Conservation (phyloP, 208 protist genomes). For the Trypanosoma theileri region DNA sequence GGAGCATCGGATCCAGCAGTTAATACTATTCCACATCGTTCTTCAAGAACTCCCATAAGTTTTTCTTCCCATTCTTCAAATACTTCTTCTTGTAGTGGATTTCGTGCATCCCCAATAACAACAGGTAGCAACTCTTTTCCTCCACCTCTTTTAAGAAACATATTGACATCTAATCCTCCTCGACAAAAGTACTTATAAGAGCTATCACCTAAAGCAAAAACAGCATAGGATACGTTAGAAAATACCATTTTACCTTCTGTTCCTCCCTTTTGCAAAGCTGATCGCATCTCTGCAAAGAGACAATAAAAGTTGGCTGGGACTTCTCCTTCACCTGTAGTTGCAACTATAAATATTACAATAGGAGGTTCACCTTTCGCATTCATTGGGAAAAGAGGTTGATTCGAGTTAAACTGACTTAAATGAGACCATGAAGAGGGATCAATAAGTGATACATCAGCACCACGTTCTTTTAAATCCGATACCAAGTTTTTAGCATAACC, state of each 20-base stretch:
- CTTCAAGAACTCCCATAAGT: constrained; percentile 41
- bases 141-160: constrained; percentile 56
- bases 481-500: constrained; percentile 58
- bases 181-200: constrained; percentile 96
- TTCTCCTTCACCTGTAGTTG: constrained; percentile 74
- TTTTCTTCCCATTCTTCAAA: constrained; percentile 77
- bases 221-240: constrained; percentile 59
- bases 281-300: constrained; percentile 53
- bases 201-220: constrained; percentile 94
- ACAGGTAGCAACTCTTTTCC: constrained; percentile 53
- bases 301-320: constrained; percentile 59
- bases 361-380: background rate
- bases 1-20: constrained; percentile 24
- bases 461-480: constrained; percentile 46
- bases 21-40: constrained; percentile 38
- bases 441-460: constrained; percentile 47
- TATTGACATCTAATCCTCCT: constrained; percentile 44
- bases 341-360: constrained; percentile 55
- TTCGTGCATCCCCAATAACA: constrained; percentile 59
- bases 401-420: constrained; percentile 34
- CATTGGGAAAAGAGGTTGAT: constrained; percentile 14
- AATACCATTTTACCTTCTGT: constrained; percentile 36
- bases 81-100: constrained; percentile 51
- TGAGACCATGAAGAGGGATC: constrained; percentile 60
- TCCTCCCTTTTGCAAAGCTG: constrained; percentile 16